Base-by-base conservation (phyloP, 1,284 basidiomycete genomes). In the Ustilago hordei region DNA sequence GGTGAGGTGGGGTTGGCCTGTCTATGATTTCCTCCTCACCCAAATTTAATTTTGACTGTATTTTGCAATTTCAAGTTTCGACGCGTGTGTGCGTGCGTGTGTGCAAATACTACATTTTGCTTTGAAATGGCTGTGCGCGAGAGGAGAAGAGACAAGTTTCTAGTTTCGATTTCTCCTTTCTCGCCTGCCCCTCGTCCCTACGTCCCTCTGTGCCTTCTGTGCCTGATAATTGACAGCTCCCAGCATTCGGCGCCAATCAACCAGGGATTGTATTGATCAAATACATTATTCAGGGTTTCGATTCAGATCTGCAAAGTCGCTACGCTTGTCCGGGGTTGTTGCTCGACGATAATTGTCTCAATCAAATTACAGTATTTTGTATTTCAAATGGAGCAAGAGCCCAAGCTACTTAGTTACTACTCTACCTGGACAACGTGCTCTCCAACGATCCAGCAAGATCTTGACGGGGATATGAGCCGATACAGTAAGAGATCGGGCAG, bases 311-410 rank as follows among this genome's bases (percentile, higher is more conserved):
- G 53, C 36, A 32, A 28, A 6, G 19, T 55, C 19, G 35, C 34
- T 55, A 38, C 53, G 53, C 35, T 55, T 36, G 35, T 55, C 53
- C 53, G 53, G 53, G 34, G 53, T 55, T 55, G 34, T 55, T 52
- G 50, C 50, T 35, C 3, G 50, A 34, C 43, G 7, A 45, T 45
- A 7, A 43, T 17, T 12, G 13, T 15, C 15, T 17, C 7, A 17
- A 43, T 7, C 39, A 17, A 12, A 41, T 28, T 28, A 28, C 23
- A 28, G 23, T 28, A 28, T 28, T 28, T 28, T 28, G 23, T 28
- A 28, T 28, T 28, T 28, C 23, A 28, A 28, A 28, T 28, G 23
- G 23, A 28, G 23, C 23, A 28, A 28, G 23, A 28, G 23, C 23
- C 23, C 23, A 28, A 28, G 23, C 23, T 28, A 28, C 23, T 28